Evolutionary conservation across 1,139 yeast species (phyloP).

Genomic region (Pichia sp.): DNA sequence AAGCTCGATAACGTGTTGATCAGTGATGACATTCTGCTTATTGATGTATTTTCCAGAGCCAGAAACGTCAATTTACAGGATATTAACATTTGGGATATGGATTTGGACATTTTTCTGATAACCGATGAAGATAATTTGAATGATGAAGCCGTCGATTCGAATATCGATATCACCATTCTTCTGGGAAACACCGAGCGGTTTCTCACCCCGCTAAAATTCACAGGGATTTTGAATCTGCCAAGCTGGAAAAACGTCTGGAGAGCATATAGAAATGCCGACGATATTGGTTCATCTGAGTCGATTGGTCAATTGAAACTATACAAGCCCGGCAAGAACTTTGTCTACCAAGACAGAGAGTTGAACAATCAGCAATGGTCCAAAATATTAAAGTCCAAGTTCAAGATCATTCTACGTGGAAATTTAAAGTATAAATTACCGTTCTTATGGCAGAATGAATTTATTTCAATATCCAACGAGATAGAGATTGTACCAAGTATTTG

Average conservation of each 20-base stretch:
- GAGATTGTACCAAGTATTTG: conserved; percentile 11
- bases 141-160: conserved; percentile 1
- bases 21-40: conserved; percentile 73
- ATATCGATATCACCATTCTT: conserved; percentile 43
- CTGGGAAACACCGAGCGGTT: conserved; percentile 61
- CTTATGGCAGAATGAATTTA: conserved; percentile 18
- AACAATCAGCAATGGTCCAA: conserved; percentile 51
- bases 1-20: conserved; percentile 66
- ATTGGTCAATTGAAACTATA: conserved; percentile 63
- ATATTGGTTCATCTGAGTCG: conserved; percentile 34
- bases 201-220: conserved; percentile 68
- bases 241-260: conserved; percentile 29
- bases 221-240: conserved; percentile 34
- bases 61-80: conserved; percentile 78
- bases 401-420: conserved; percentile 71
- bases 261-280: conserved; percentile 34
- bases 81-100: conserved; percentile 55
- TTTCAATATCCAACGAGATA: conserved; percentile 22
- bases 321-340: conserved; percentile 51
- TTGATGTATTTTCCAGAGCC: conserved; percentile 69
- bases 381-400: conserved; percentile 74
- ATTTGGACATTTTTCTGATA: conserved; percentile 68
- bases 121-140: conserved; percentile 15
- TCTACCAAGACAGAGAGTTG: conserved; percentile 39
- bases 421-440: conserved; percentile 70